Evolutionary conservation across 2,329 filamentous ascomycete species (phyloP).

Genomic region (Fusarium tuaranense): DNA sequence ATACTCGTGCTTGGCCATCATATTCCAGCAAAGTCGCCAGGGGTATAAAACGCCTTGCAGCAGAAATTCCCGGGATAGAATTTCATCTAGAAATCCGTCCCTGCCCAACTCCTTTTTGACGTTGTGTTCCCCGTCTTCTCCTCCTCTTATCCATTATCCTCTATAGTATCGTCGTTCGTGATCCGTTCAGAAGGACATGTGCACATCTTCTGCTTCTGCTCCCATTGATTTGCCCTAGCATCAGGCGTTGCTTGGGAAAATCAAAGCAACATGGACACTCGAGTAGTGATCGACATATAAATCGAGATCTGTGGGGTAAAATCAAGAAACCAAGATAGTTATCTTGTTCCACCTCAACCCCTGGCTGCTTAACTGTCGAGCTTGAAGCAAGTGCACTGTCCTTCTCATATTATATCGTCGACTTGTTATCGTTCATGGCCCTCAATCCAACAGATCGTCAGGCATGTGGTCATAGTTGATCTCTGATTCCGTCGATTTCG

Average conservation of each 20-base stretch:
- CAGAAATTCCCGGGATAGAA: background rate
- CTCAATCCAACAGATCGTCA: conserved; percentile 46
- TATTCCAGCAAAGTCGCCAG: background rate
- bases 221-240: background rate
- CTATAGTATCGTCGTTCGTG: background rate
- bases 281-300: background rate
- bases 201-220: background rate
- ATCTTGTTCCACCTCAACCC: background rate
- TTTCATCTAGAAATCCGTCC: background rate
- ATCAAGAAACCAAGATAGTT: background rate
- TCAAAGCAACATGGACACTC: conserved; percentile 17
- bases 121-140: background rate
- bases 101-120: background rate
- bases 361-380: background rate
- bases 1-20: background rate
- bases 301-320: background rate
- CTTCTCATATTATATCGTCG: background rate
- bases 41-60: background rate
- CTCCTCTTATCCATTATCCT: background rate
- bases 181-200: background rate
- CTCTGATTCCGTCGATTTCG: conserved; percentile 21
- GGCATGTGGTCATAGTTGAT: conserved; percentile 54
- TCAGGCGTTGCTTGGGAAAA: conserved; percentile 9
- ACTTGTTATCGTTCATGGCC: background rate
- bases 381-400: background rate